Conservation (phyloP, 2,329 filamentous ascomycete species). For the Fusarium nelsonii region DNA sequence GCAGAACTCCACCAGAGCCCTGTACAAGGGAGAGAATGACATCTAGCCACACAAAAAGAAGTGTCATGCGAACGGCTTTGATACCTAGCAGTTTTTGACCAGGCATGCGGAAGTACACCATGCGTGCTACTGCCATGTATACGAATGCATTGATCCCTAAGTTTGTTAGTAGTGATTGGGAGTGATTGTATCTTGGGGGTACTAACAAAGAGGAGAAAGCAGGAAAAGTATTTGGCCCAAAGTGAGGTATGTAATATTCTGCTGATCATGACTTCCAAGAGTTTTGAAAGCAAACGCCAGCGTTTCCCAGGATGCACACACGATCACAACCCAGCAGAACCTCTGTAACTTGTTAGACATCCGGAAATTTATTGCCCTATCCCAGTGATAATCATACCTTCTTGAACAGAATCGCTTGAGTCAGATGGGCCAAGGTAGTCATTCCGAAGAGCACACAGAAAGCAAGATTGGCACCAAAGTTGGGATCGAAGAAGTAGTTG, state of each 20-base stretch:
- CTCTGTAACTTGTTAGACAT: conserved; percentile 33
- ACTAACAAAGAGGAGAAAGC: conserved; percentile 57
- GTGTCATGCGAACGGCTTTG: conserved; percentile 55
- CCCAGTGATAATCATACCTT: conserved; percentile 42
- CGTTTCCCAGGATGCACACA: conserved; percentile 56
- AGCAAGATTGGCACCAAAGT: conserved; percentile 51
- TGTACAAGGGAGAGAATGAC: conserved; percentile 63
- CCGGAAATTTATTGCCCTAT: neutral
- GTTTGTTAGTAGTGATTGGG: conserved; percentile 2
- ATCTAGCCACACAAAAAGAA: conserved; percentile 62
- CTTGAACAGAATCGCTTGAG: conserved; percentile 49
- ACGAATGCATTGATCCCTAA: conserved; percentile 59
- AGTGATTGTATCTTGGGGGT: neutral
- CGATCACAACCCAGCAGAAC: conserved; percentile 57
- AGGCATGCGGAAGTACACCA: conserved; percentile 56
- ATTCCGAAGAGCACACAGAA: conserved; percentile 52
- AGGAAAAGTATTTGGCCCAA: conserved; percentile 55
- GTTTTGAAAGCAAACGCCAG: conserved; percentile 55
- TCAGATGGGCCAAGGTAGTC: conserved; percentile 46
- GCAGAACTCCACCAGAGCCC: conserved; percentile 54
- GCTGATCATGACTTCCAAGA: conserved; percentile 55
- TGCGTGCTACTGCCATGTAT: conserved; percentile 59
- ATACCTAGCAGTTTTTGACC: conserved; percentile 54
- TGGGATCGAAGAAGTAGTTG: conserved; percentile 52
- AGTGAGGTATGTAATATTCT: conserved; percentile 50